Evolutionary conservation across 768 basidiomycete genomes (phyloP), one percentile per base, ranked within the genome.

Genomic region (Calocera cornea): DNA sequence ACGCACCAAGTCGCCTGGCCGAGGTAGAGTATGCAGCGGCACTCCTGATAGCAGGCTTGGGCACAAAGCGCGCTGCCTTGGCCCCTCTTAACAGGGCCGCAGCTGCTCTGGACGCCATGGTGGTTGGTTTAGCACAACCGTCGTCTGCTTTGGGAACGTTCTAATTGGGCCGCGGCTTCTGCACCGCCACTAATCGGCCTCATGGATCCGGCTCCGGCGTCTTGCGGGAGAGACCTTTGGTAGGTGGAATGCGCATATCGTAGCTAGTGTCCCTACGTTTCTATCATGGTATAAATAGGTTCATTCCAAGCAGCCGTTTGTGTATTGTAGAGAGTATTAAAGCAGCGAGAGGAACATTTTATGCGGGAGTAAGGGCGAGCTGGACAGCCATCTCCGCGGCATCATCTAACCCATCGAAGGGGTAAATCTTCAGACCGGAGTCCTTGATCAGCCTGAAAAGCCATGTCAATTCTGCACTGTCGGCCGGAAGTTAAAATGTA

Each of bases 391-490:
- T 83, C 74, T 87, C 82, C 19, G 91, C 92, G 68, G 95, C 95
- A 70, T 93, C 90, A 73, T 98, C 97, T 31, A 98, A 83, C 72
- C 87, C 85, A 72, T 98, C 95, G 76, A 90, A 95, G 38, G 97
- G 85, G 75, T 88, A 86, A 74, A 99, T 99, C 80, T 92, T 89
- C 71, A 98, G 79, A 31, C 94, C 94, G 36, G 92, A 95, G 49
- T 92, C 84, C 74, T 81, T 86, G 78, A 98, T 97, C 88, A 97
- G 90, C 75, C 95, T 97, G 71, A 17, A 40, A 40, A n/a, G 29
- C 31, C 22, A 19, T 8, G 12, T 33, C 29, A 65, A 71, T n/a
- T 69, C 65, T 68, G 70, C n/a, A 50, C 54, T 47, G 14, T n/a
- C 19, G 34, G 49, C 34, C 34, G 54, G n/a, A n/a, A 16, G 54